Conservation (phyloP, 306 rosid genomes). For the Neltuma alba region DNA sequence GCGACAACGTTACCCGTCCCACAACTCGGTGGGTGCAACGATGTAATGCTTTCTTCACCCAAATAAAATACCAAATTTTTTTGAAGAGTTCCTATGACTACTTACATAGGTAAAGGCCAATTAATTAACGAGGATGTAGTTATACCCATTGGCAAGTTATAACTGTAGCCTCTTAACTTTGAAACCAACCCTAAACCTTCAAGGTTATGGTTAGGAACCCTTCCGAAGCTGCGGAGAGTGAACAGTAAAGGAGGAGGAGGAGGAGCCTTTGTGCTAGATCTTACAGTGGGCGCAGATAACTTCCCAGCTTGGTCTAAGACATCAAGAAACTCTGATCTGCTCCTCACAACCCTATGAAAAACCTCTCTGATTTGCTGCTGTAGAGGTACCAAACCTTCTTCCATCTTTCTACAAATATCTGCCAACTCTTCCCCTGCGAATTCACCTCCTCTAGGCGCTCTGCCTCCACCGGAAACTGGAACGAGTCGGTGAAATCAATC, state of each 20-base stretch:
- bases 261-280: background rate
- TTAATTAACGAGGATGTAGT: constrained; percentile 23
- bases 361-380: constrained; percentile 90
- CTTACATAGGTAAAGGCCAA: constrained; percentile 36
- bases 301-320: constrained; percentile 75
- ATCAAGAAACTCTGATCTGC: constrained; percentile 78
- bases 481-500: constrained; percentile 67
- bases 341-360: constrained; percentile 81
- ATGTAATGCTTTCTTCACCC: constrained; percentile 21
- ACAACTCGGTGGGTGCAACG: constrained; percentile 22
- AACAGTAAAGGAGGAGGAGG: background rate
- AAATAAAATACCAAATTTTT: background rate
- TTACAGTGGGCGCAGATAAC: constrained; percentile 45
- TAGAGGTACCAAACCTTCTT: constrained; percentile 79
- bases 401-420: constrained; percentile 78
- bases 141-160: constrained; percentile 19
- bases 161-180: background rate
- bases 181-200: background rate
- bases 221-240: background rate
- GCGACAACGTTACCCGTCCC: constrained; percentile 5
- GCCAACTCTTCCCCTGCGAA: constrained; percentile 63
- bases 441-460: constrained; percentile 64
- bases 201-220: background rate
- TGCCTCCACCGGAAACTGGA: constrained; percentile 62
- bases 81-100: constrained; percentile 22